These are phyloP conservation scores for Trichoderma sp. DNA, from an alignment of 2,329 filamentous ascomycete species.

Conservation along the genomic window DNA sequence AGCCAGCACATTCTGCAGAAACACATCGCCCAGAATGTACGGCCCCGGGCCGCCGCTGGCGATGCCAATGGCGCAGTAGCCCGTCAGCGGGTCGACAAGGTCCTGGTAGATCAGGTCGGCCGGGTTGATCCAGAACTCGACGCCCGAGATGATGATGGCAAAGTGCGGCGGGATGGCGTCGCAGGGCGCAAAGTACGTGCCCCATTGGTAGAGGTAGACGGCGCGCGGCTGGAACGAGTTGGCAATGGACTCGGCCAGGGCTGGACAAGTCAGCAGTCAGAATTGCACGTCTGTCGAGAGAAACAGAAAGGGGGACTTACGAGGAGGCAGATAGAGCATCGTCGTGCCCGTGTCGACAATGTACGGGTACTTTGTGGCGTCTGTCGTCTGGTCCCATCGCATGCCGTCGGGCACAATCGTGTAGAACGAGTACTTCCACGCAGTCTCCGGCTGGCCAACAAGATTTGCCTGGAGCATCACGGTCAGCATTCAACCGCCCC, in stretches of 20 bases:
- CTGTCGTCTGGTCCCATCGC: slow-evolving; percentile 45
- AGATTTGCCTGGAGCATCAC: slow-evolving; percentile 45
- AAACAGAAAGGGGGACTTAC: slow-evolving; percentile 37
- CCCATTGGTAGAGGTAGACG: slow-evolving; percentile 50
- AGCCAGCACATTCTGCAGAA: slow-evolving; percentile 53
- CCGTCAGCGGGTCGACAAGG: slow-evolving; percentile 47
- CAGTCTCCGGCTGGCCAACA: slow-evolving; percentile 40
- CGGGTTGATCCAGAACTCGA: slow-evolving; percentile 51
- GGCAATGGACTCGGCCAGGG: slow-evolving; percentile 52
- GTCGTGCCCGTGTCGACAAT: slow-evolving; percentile 57
- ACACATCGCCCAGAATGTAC: slow-evolving; percentile 53
- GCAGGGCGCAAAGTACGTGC: slow-evolving; percentile 52
- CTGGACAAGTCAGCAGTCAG: slow-evolving; percentile 32
- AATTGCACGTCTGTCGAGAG: background rate
- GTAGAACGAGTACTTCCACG: slow-evolving; percentile 54
- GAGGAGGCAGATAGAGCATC: slow-evolving; percentile 51
- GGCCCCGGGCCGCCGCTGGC: slow-evolving; percentile 48
- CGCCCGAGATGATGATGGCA: slow-evolving; percentile 47
- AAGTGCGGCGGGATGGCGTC: slow-evolving; percentile 49
- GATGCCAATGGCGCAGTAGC: slow-evolving; percentile 52
- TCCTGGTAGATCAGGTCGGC: slow-evolving; percentile 50
- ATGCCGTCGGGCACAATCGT: slow-evolving; percentile 54
- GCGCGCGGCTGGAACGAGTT: slow-evolving; percentile 49
- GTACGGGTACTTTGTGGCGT: slow-evolving; percentile 48
- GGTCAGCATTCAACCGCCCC: background rate